phyloP scores from a whole-genome alignment of 345 rosid genomes.

The Raphanus sativus region DNA sequence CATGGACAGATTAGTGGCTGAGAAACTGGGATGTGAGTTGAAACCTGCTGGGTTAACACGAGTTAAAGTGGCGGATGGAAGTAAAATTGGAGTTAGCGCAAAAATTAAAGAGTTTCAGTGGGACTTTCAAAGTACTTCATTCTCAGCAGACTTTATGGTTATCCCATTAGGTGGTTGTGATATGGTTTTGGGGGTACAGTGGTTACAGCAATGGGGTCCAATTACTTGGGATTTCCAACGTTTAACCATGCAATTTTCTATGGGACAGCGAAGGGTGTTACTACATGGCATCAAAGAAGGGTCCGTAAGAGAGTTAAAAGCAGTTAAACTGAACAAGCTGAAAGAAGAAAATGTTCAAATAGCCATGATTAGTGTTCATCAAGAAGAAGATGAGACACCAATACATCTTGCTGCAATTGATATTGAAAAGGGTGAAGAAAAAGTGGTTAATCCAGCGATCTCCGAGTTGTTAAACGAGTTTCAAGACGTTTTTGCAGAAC shows the following conservation, averaged over 20 bases:
- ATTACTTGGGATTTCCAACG: too few relatives aligned
- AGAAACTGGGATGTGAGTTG: neutral
- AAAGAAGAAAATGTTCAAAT: too few relatives aligned
- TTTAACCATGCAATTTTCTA: too few relatives aligned
- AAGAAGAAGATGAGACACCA: too few relatives aligned
- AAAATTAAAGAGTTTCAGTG: neutral
- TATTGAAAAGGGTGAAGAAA: too few relatives aligned
- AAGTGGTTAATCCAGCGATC: neutral
- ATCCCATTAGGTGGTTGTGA: neutral
- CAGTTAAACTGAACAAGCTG: too few relatives aligned
- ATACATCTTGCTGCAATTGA: too few relatives aligned
- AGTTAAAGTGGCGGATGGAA: neutral
- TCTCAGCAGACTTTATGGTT: neutral
- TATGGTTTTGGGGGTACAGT: neutral
- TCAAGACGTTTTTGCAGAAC: neutral
- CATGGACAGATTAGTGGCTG: neutral
- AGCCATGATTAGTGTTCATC: too few relatives aligned
- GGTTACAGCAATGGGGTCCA: neutral
- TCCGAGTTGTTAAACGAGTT: neutral
- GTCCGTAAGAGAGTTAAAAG: too few relatives aligned
- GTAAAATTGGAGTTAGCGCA: neutral
- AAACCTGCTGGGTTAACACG: neutral
- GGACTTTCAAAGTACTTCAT: neutral
- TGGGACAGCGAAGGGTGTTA: too few relatives aligned
- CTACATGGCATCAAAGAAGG: too few relatives aligned